Percentiles rank a stretch among this genome's conserved stretches.
Evolutionary conservation across 2,329 filamentous ascomycete genomes (phyloP).

Genomic region (Pestalotiopsis sp.): DNA sequence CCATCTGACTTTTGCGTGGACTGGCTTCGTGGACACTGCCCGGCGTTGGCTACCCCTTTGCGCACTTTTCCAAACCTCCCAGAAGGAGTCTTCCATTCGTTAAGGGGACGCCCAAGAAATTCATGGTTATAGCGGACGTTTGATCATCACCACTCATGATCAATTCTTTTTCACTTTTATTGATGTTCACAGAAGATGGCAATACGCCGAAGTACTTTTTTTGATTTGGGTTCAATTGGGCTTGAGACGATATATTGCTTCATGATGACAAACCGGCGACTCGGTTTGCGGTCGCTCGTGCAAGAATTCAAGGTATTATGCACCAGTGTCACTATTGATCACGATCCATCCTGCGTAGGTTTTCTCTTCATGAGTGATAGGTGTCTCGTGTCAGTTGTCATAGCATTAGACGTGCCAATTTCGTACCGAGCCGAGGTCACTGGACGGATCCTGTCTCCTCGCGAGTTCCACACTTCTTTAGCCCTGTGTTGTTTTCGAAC

Average conservation of each 20-base stretch:
- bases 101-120: background rate
- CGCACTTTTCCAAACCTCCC: constrained; percentile 18
- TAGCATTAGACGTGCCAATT: background rate
- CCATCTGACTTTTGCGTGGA: constrained; percentile 14
- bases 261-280: background rate
- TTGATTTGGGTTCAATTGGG: constrained; percentile 3
- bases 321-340: background rate
- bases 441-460: background rate
- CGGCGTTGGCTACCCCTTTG: constrained; percentile 16
- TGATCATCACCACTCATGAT: background rate
- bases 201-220: constrained; percentile 10
- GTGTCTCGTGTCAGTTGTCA: background rate
- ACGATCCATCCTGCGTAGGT: background rate
- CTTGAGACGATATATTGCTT: background rate
- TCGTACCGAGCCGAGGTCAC: background rate
- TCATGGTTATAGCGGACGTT: constrained; percentile 8
- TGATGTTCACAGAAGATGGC: constrained; percentile 8
- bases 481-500: background rate
- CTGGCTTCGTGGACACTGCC: constrained; percentile 17
- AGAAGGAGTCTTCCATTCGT: constrained; percentile 3
- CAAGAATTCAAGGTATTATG: background rate
- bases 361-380: background rate
- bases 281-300: background rate
- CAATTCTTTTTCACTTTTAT: constrained; percentile 6
- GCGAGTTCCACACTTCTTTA: background rate